Percentiles rank a stretch among this genome's conserved stretches.
Evolutionary conservation across 441 rosid species (phyloP).

Genomic region (Isatis lusitanica): DNA sequence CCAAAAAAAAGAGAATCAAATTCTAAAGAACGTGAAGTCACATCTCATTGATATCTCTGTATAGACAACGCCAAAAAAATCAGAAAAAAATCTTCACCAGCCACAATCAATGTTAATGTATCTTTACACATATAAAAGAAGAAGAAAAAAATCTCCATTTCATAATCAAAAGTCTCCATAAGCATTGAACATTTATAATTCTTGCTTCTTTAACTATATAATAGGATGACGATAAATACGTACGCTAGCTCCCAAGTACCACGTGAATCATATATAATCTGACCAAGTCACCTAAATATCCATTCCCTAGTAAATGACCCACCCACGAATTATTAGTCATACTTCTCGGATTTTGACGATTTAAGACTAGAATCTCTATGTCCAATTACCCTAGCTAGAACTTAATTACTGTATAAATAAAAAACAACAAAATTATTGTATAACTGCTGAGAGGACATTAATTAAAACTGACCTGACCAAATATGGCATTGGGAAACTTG

Average conservation of each 20-base stretch:
- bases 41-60: too few species aligned
- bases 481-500: conserved; percentile 47
- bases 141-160: too few species aligned
- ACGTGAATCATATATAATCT: conserved; percentile 9
- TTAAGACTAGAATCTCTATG: background rate
- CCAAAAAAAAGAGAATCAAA: too few species aligned
- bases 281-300: background rate
- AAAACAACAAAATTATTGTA: background rate
- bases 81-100: background rate
- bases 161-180: background rate
- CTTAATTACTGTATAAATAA: background rate
- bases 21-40: too few species aligned
- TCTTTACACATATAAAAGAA: background rate
- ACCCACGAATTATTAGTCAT: background rate
- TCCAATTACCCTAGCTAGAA: background rate
- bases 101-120: background rate
- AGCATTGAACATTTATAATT: background rate
- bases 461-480: conserved; percentile 48
- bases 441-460: background rate
- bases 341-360: background rate
- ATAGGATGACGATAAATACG: background rate
- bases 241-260: too few species aligned
- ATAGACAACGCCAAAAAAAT: too few species aligned
- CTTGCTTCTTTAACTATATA: background rate
- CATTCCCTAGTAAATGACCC: background rate